Percentiles rank a stretch among this genome's conserved stretches.
Conservation (phyloP, 208 protist genomes). For the Hexamita inflata region DNA sequence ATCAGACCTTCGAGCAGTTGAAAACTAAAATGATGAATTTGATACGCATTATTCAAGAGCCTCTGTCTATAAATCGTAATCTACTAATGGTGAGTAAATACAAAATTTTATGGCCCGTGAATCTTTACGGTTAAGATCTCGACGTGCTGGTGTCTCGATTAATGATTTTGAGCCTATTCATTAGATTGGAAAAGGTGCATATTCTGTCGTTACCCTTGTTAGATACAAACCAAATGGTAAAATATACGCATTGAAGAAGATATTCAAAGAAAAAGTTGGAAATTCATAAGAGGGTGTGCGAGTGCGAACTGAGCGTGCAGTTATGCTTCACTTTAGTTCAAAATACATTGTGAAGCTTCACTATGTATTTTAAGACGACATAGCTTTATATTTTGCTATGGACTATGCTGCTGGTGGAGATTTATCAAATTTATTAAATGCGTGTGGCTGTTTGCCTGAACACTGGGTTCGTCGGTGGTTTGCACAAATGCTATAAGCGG, state of each 20-base stretch:
- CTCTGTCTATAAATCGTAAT: too few species aligned
- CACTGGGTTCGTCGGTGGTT: neutral
- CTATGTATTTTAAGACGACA: neutral
- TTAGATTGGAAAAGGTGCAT: neutral
- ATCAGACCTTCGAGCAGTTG: too few species aligned
- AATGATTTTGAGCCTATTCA: neutral
- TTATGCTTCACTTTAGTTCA: neutral
- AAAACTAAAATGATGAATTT: too few species aligned
- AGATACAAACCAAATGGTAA: neutral
- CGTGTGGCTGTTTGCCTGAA: neutral
- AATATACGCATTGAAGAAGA: neutral
- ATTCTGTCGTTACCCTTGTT: neutral
- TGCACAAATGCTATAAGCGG: neutral
- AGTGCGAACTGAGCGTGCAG: neutral
- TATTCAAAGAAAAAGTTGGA: neutral
- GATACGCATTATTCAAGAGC: too few species aligned
- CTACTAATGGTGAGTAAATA: neutral
- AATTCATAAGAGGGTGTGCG: neutral
- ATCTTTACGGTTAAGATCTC: neutral
- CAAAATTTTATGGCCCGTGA: neutral
- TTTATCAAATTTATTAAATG: neutral
- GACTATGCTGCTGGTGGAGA: neutral
- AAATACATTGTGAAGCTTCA: neutral
- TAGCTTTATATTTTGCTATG: neutral
- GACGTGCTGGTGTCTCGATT: neutral